phyloP scores from a whole-genome alignment of 345 rosid genomes.

The Ceriops decandra region DNA sequence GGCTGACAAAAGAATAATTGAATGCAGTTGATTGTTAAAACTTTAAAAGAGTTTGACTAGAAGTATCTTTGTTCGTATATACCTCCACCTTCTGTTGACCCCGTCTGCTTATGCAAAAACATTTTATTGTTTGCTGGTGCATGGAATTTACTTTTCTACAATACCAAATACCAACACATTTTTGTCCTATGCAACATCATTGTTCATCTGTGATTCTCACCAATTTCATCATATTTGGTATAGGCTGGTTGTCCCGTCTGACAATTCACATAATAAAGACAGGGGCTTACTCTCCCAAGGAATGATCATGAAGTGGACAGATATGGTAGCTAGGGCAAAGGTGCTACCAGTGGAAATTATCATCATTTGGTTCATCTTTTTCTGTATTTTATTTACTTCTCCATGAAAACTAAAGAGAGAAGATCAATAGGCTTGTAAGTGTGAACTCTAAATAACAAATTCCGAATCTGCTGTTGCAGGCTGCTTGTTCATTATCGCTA shows the following conservation, averaged over 20 bases:
- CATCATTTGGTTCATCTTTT: neutral
- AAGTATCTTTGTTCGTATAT: too few species aligned
- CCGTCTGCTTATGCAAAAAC: neutral
- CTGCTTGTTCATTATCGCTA: conserved; percentile 58
- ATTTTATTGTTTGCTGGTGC: neutral
- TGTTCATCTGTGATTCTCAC: conserved; percentile 2
- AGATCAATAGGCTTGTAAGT: neutral
- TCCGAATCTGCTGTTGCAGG: conserved; percentile 40
- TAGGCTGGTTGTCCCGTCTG: conserved; percentile 56
- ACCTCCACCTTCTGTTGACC: too few species aligned
- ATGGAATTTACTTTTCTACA: neutral
- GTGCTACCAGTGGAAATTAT: conserved; percentile 31
- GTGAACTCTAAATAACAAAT: neutral
- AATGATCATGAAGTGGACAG: conserved; percentile 45
- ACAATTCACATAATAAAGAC: conserved; percentile 58
- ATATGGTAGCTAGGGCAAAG: conserved; percentile 69
- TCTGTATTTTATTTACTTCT: neutral
- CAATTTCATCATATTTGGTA: neutral
- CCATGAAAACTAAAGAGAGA: neutral
- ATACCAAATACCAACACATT: neutral
- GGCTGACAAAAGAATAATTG: neutral
- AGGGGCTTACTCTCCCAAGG: conserved; percentile 55
- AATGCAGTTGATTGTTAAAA: neutral
- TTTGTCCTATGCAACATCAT: neutral
- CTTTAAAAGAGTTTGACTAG: neutral